phyloP scores from a whole-genome alignment of 1,139 yeast genomes.

The Geotrichum bryndzae region DNA sequence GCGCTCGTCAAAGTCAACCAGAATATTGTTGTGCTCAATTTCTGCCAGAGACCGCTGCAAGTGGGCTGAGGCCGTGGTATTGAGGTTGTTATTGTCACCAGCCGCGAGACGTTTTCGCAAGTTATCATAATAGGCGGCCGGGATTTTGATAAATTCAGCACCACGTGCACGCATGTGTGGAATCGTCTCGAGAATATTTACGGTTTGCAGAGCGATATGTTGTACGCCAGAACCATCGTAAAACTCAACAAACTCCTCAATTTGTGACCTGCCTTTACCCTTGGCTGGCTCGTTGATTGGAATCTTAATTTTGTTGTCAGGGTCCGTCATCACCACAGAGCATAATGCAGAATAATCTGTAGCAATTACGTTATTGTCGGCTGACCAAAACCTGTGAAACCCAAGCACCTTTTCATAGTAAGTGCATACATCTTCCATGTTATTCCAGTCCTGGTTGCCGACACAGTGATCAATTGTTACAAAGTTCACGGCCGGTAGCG shows the following conservation, averaged over 20 bases:
- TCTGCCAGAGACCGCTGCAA: constrained; percentile 29
- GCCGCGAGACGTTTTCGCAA: constrained; percentile 37
- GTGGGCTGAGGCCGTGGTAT: constrained; percentile 27
- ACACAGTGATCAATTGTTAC: constrained; percentile 67
- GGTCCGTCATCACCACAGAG: constrained; percentile 71
- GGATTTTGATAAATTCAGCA: constrained; percentile 60
- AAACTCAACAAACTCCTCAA: constrained; percentile 73
- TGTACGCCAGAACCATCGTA: constrained; percentile 80
- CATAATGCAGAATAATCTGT: constrained; percentile 64
- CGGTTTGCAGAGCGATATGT: constrained; percentile 65
- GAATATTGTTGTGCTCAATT: constrained; percentile 46
- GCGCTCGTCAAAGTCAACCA: constrained; percentile 67
- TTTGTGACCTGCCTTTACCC: constrained; percentile 48
- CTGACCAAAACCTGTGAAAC: constrained; percentile 77
- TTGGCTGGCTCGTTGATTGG: constrained; percentile 81
- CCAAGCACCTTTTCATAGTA: constrained; percentile 61
- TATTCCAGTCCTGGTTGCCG: constrained; percentile 67
- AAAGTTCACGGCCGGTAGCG: constrained; percentile 38
- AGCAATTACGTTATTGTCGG: constrained; percentile 65
- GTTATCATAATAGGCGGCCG: constrained; percentile 49
- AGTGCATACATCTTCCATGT: constrained; percentile 52
- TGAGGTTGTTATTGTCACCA: neutral
- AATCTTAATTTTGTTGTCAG: constrained; percentile 61
- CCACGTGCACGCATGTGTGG: constrained; percentile 51
- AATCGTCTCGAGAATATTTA: constrained; percentile 56